Base-by-base conservation (phyloP, 2,329 filamentous ascomycete species). In the Colletotrichum sp. region DNA sequence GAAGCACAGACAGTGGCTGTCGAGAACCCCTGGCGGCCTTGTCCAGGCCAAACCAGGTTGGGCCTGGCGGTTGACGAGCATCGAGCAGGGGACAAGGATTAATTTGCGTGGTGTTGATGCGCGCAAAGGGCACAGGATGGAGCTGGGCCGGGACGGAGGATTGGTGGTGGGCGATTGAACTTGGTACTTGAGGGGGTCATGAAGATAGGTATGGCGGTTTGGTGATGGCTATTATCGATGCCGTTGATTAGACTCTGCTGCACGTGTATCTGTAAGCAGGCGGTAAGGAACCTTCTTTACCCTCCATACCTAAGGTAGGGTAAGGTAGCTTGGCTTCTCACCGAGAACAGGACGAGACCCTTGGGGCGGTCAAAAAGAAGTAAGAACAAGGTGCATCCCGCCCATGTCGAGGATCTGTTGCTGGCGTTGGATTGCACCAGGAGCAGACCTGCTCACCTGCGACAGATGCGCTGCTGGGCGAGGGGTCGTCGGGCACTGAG, bases 1-100 rank as follows among this genome's bases (percentile, higher is more conserved):
- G 28, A 52, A 73, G 73, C 73, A 76, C 73, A 70, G 73, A 76
- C 71, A 62, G 73, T 75, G 73, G 71, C 73, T 74, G 62, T 75
- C 56, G 73, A 75, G 69, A 55, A 55, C 69, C 73, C 73, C 69
- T 72, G 73, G 69, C 55, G 73, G 56, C n/a, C 69, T 62, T 75
- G 73, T 75, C 64, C n/a, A 65, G 73, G 43, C 48, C n/a, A 64
- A 59, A 36, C 73, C 73, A 69, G 70, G 65, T 74, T 75, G 24
- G 70, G 73, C 64, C 73, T 75, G 69, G 73, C 70, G 61, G 69
- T 75, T 73, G 73, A 73, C 56, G 69, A 68, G 73, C 73, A 75
- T 63, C 64, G 21, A 65, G 71, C 73, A 76, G 70, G 71, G 71
- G 55, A 52, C 65, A 36, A 48, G 73, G 65, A 28, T 52, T 63